A percentile compares a stretch with the other conserved stretches of the same genome.
These are phyloP conservation scores for Alternaria alternata DNA, from an alignment of 2,329 filamentous ascomycete species.

Conservation along the genomic window DNA sequence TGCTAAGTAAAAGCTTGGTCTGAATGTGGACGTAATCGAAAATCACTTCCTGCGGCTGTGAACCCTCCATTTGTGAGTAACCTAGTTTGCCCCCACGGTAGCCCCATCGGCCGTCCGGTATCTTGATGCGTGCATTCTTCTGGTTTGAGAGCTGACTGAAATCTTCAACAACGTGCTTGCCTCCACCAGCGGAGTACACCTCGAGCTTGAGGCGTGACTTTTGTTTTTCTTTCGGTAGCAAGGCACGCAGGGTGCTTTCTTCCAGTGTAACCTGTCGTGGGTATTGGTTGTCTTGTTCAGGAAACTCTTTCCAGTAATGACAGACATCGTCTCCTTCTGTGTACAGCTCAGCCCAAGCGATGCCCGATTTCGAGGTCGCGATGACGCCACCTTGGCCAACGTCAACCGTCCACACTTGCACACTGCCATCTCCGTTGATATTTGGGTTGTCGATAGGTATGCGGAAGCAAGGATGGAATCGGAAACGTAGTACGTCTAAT, in stretches of 20 bases:
- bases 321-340: conserved; percentile 82
- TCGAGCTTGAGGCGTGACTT: conserved; percentile 74
- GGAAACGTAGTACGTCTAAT: conserved; percentile 86
- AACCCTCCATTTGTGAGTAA: conserved; percentile 73
- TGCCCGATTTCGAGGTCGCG: conserved; percentile 80
- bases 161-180: conserved; percentile 79
- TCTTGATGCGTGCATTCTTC: conserved; percentile 75
- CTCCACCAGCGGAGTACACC: conserved; percentile 79
- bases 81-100: conserved; percentile 81
- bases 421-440: conserved; percentile 70
- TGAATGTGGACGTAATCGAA: conserved; percentile 70
- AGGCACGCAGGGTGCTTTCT: conserved; percentile 76
- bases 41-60: conserved; percentile 74
- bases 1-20: conserved; percentile 75
- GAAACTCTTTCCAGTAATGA: conserved; percentile 81
- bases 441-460: conserved; percentile 74
- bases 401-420: conserved; percentile 88
- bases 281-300: conserved; percentile 65
- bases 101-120: conserved; percentile 76
- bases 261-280: conserved; percentile 77
- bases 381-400: conserved; percentile 78
- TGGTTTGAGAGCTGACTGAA: conserved; percentile 69
- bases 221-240: conserved; percentile 75
- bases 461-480: conserved; percentile 88
- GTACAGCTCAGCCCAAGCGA: conserved; percentile 86